Evolutionary conservation across 768 basidiomycete species (phyloP), one percentile per base, ranked within the genome.

Genomic region (Suillus spraguei): DNA sequence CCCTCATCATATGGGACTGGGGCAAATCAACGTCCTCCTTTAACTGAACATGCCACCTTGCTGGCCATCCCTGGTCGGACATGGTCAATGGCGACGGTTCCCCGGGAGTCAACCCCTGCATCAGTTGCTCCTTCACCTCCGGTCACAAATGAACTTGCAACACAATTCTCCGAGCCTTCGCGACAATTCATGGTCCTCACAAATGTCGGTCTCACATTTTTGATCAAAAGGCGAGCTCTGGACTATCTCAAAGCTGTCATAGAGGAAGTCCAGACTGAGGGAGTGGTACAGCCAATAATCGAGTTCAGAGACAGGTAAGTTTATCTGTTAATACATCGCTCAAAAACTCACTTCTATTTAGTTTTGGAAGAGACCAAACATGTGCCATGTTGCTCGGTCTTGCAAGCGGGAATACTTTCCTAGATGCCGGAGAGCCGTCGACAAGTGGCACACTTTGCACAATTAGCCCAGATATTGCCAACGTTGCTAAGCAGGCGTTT

Each of bases 331-430:
- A 33, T 60, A n/a, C 5, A 33, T 53, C 53, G 36, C 38, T 1
- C 35, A 32, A 33, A 49, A 17, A 53, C 61, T 66, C 36, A 69
- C 49, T 17, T 54, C 33, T 59, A 24, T 64, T 20, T 68, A 97
- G 95, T 71, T 97, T 92, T 74, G 95, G 95, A 53, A 85, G 94
- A 60, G 92, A 95, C 72, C 92, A 97, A 70, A 91, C 93, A 4
- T 96, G 94, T 69, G 90, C 93, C 6, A 96, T 97, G 92, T 85
- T 94, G 20, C 83, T 97, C 16, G 91, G 89, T 13, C 83, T 98
- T 62, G 92, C 94, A 0, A 85, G 90, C 63, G 92, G 91, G 41
- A 95, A 95, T 73, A 88, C 89, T 1, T 94, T 89, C 75, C 75
- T 95, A 61, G 88, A 91, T 63, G 75, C 79, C 35, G 77, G 78